A percentile compares a stretch with the other conserved stretches of the same genome.
Conservation (phyloP, 1,284 basidiomycete genomes). For the Vanrija sp. region DNA sequence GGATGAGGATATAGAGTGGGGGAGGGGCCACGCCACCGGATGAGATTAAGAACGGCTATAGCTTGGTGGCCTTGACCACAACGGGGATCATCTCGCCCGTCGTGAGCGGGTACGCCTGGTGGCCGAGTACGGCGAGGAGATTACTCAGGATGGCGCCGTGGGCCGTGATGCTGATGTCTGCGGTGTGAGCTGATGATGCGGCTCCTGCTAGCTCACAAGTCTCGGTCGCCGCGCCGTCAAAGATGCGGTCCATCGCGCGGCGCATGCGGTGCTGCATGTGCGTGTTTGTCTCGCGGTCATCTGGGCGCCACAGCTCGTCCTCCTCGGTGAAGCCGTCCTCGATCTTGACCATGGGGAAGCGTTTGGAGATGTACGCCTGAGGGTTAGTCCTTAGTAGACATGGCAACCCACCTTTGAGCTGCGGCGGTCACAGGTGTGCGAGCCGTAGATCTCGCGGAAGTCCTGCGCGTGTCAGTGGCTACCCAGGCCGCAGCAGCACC, state of each 20-base stretch:
- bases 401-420: conserved; percentile 51
- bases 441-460: conserved; percentile 46
- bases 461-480: conserved; percentile 15
- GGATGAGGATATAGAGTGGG: not conserved
- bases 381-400: not conserved
- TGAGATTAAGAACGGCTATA: not conserved
- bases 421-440: conserved; percentile 46
- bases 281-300: conserved; percentile 61
- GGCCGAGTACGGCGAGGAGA: conserved; percentile 42
- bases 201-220: conserved; percentile 52
- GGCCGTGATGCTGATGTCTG: conserved; percentile 51
- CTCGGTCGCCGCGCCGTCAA: conserved; percentile 50
- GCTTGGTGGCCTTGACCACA: conserved; percentile 40
- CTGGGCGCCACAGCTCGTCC: conserved; percentile 64
- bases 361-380: conserved; percentile 54
- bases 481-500: not conserved
- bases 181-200: not conserved
- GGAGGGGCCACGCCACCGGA: not conserved
- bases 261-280: conserved; percentile 59
- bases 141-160: conserved; percentile 50
- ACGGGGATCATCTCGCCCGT: conserved; percentile 49
- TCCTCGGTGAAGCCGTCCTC: conserved; percentile 67
- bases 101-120: conserved; percentile 42
- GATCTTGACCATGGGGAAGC: conserved; percentile 62
- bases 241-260: conserved; percentile 62